phyloP scores from a whole-genome alignment of 495 filamentous ascomycete genomes.

The Neurospora tetrasperma region DNA sequence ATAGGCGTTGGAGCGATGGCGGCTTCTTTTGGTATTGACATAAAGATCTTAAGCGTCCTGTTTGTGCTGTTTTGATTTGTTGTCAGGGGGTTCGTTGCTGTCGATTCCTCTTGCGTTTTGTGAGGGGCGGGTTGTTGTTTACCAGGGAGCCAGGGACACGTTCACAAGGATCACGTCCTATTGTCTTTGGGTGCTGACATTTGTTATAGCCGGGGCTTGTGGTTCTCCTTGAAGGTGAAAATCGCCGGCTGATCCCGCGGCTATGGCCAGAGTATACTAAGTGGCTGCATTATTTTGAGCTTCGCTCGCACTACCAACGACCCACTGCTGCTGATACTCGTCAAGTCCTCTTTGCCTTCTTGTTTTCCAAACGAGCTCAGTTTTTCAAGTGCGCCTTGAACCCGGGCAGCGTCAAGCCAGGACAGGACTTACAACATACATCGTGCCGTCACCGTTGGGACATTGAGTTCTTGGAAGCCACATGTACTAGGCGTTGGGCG shows the following conservation, averaged over 20 bases:
- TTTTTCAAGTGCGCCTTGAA: conserved; percentile 88
- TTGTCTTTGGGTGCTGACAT: background rate
- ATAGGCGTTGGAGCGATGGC: too few relatives aligned
- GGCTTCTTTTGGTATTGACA: too few relatives aligned
- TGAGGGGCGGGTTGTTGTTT: background rate
- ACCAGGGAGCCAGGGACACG: background rate
- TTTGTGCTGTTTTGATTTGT: background rate
- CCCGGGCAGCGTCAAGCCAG: conserved; percentile 72
- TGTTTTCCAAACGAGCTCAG: conserved; percentile 56
- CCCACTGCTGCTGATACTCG: background rate
- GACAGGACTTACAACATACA: conserved; percentile 83
- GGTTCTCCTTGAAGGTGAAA: background rate
- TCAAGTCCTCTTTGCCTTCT: background rate
- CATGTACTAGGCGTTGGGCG: conserved; percentile 53
- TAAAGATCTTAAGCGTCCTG: too few relatives aligned
- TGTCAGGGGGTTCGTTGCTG: background rate
- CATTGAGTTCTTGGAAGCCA: conserved; percentile 82
- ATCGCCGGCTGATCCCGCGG: background rate
- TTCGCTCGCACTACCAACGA: background rate
- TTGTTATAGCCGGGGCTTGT: background rate
- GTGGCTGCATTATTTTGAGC: background rate
- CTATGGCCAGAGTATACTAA: background rate
- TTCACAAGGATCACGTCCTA: background rate
- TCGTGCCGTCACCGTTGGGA: conserved; percentile 82
- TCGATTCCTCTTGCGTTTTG: background rate